Percentiles rank a stretch among this genome's conserved stretches.
These are phyloP conservation scores for Boletellus sp. DNA, from an alignment of 768 basidiomycete genomes.

Conservation along the genomic window DNA sequence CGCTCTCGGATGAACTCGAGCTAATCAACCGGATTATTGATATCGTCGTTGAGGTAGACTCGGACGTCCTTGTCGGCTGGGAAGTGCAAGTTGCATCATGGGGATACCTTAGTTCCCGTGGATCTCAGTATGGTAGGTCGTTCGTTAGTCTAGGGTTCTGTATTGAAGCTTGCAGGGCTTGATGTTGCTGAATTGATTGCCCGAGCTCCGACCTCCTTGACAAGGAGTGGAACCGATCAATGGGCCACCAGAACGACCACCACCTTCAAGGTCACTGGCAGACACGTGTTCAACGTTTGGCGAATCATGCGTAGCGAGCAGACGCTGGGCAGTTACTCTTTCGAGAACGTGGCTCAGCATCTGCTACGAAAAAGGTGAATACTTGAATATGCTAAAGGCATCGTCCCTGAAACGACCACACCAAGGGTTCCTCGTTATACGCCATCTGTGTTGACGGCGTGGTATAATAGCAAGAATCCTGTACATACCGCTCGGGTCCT, in stretches of 20 bases:
- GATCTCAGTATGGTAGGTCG: conserved; percentile 49
- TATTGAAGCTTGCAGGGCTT: conserved; percentile 47
- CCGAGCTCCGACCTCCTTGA: conserved; percentile 55
- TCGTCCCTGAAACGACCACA: neutral
- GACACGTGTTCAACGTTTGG: conserved; percentile 93
- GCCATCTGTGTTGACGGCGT: conserved; percentile 54
- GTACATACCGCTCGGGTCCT: conserved; percentile 53
- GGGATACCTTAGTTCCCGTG: conserved; percentile 83
- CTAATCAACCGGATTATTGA: conserved; percentile 77
- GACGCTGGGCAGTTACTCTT: conserved; percentile 72
- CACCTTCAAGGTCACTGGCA: conserved; percentile 78
- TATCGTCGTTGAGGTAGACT: conserved; percentile 71
- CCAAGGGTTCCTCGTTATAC: conserved; percentile 75
- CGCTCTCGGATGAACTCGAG: conserved; percentile 69
- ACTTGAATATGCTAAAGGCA: neutral
- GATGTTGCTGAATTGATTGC: conserved; percentile 72
- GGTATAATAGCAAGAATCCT: conserved; percentile 63
- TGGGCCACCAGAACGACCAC: conserved; percentile 77
- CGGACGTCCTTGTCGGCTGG: conserved; percentile 91
- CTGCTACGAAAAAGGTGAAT: conserved; percentile 69
- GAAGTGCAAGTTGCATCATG: conserved; percentile 86
- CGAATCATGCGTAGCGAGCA: conserved; percentile 86
- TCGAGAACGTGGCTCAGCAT: conserved; percentile 88
- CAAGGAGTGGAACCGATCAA: conserved; percentile 42
- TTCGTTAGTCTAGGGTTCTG: neutral